Base-by-base conservation (phyloP, 495 filamentous ascomycete species). In the Thermochaetoides thermophila region DNA sequence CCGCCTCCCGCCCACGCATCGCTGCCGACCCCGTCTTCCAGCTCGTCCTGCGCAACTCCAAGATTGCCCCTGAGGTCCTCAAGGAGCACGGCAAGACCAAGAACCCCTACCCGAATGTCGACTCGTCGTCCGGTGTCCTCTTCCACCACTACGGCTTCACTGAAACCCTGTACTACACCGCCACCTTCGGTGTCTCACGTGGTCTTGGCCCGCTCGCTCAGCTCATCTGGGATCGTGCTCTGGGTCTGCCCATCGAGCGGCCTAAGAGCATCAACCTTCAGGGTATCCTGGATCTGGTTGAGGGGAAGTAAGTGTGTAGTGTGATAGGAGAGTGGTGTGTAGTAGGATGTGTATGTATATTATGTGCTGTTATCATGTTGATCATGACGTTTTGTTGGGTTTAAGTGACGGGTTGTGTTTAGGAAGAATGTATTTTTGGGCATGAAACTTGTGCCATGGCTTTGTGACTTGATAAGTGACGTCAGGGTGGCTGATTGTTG, bases 71-170 rank as follows among this genome's bases (percentile, higher is more conserved):
- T 8, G 69, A 70, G 11, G 89, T 97, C 17, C 60, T 97, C 40
- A 83, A 69, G 35, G 73, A 94, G 62, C 89, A 97, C 46, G 89
- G 89, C 49, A 95, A 95, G 79, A 96, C 89, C 44, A 96, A 96
- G 71, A 96, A 96, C 66, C 86, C 86, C 6, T 85, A 83, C 57
- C 89, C 89, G 28, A 97, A 97, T 49, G 89, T 97, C 33, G 89
- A 97, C 57, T 80, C 76, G 12, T 74, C 71, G 35, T 92, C 83
- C 2, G 89, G 89, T 34, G 91, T 94, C 4, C 66, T 97, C 23
- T 96, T 97, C 70, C 73, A 95, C 52, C 85, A 95, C 59, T 97
- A 89, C 49, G 89, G 85, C 30, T 91, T 95, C 73, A 78, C 78
- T 57, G 83, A 97, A 57, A 92, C 87, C 1, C 69, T 95, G 6